Percentiles rank a stretch among this genome's conserved stretches.
These are phyloP conservation scores for Marasmius oreades DNA, from an alignment of 1,284 basidiomycete genomes.

Conservation along the genomic window DNA sequence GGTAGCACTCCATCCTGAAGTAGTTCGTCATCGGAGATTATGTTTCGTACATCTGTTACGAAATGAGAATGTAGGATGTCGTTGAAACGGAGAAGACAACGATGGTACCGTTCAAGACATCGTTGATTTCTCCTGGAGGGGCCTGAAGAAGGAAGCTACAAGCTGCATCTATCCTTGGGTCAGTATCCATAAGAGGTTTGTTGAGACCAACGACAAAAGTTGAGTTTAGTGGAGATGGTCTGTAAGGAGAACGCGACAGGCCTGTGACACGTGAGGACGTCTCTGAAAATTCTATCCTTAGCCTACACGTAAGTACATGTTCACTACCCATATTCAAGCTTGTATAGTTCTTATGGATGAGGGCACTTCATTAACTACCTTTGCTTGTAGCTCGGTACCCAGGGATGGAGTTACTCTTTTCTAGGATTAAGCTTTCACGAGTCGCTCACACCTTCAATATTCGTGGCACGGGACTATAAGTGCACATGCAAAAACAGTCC, in stretches of 20 bases:
- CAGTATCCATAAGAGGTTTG: conserved; percentile 44
- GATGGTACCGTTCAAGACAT: conserved; percentile 78
- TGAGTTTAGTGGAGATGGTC: background rate
- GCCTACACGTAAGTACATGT: too few relatives aligned
- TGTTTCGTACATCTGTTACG: conserved; percentile 75
- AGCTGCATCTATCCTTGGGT: conserved; percentile 66
- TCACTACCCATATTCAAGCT: too few relatives aligned
- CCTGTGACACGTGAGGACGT: too few relatives aligned
- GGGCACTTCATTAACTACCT: too few relatives aligned
- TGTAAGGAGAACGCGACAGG: background rate
- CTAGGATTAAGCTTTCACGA: too few relatives aligned
- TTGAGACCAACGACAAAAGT: background rate
- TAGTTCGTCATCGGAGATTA: conserved; percentile 80
- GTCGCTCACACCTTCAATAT: background rate
- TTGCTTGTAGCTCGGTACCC: too few relatives aligned
- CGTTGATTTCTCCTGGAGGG: conserved; percentile 94
- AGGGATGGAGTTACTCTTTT: too few relatives aligned
- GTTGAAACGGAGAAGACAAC: background rate
- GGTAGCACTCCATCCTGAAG: conserved; percentile 77
- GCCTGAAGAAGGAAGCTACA: conserved; percentile 82
- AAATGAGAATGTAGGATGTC: background rate
- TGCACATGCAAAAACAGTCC: too few relatives aligned
- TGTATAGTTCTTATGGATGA: too few relatives aligned
- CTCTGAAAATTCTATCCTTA: too few relatives aligned
- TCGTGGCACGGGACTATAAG: background rate